phyloP scores from a whole-genome alignment of 352 stramenopile species.

The Phytopythium delawarense region DNA sequence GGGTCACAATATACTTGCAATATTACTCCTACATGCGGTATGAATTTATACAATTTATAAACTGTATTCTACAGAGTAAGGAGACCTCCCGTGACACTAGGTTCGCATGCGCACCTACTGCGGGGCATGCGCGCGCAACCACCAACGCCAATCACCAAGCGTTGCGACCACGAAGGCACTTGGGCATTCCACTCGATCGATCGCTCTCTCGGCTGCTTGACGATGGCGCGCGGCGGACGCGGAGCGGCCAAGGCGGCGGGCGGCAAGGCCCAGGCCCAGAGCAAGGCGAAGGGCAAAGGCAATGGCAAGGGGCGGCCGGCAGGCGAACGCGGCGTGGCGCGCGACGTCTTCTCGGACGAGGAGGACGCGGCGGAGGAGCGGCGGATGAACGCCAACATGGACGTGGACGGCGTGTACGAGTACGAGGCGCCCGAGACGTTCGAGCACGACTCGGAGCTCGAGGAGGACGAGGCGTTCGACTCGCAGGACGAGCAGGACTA shows the following conservation, averaged over 20 bases:
- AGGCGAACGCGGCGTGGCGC: conserved; percentile 15
- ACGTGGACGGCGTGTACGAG: conserved; percentile 82
- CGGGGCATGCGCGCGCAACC: not conserved
- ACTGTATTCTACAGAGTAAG: too few relatives aligned
- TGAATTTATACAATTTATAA: too few relatives aligned
- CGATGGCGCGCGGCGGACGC: conserved; percentile 2
- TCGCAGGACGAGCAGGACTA: conserved; percentile 91
- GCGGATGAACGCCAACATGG: conserved; percentile 55
- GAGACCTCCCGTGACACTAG: not conserved
- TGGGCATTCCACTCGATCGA: not conserved
- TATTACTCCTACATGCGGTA: too few relatives aligned
- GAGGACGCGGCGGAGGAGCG: conserved; percentile 58
- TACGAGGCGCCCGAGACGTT: conserved; percentile 75
- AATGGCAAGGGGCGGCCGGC: conserved; percentile 7
- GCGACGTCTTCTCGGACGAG: conserved; percentile 82
- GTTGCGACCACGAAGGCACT: not conserved
- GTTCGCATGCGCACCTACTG: not conserved
- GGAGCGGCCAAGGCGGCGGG: not conserved
- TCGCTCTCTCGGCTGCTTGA: not conserved
- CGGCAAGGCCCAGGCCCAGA: too few relatives aligned
- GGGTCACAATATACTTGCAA: too few relatives aligned
- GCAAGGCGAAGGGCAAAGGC: conserved; percentile 11
- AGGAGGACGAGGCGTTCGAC: conserved; percentile 93
- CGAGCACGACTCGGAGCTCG: conserved; percentile 91
- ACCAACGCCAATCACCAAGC: not conserved